Base-by-base conservation (phyloP, 1,139 yeast genomes). In the Yamadazyma jaroonii region DNA sequence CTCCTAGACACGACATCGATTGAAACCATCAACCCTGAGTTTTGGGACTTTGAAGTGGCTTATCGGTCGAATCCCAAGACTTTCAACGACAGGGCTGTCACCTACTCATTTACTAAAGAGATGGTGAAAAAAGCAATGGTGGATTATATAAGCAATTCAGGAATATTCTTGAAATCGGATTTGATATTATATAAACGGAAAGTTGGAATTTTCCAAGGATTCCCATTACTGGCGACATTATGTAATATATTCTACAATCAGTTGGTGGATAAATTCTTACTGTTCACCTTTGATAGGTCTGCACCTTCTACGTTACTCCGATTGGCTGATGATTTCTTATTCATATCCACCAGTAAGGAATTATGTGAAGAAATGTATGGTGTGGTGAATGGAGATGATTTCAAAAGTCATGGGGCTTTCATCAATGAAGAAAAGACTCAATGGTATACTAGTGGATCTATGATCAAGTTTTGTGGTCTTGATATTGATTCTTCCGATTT, bases 181-280 rank as follows among this genome's bases (percentile, higher is more conserved):
- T 38, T 40, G 25, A 43, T 35, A 14, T 38, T 50, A 7, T 67
- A 47, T 43, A 56, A 59, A 21, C 67, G 95, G 41, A 72, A 61
- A 29, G 60, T 67, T 9, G 98, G 98, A 0, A 73, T 92, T 0
- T 92, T 85, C 37, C 98, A 92, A 59, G 98, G 98, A 0, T 79
- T 88, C 6, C 79, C 84, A 1, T 59, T 90, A 11, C 94, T 96
- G 47, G 74, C 87, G 1, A 64, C 81, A 2, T 67, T 92, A 27
- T 89, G 96, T 47, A 87, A 89, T 47, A 52, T 89, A 4, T 77
- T 86, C 1, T 84, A 85, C 49, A 86, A 84, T 47, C 68, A 74
- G 7, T 56, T 90, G 35, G 75, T 85, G 2, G 67, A 68, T n/a
- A 54, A 64, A 6, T 52, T 67, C 27, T 62, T 74, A n/a, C 44